Evolutionary conservation across 2,329 filamentous ascomycete genomes (phyloP), one percentile per base, ranked within the genome.

Genomic region (Rhynchosporium secalis): DNA sequence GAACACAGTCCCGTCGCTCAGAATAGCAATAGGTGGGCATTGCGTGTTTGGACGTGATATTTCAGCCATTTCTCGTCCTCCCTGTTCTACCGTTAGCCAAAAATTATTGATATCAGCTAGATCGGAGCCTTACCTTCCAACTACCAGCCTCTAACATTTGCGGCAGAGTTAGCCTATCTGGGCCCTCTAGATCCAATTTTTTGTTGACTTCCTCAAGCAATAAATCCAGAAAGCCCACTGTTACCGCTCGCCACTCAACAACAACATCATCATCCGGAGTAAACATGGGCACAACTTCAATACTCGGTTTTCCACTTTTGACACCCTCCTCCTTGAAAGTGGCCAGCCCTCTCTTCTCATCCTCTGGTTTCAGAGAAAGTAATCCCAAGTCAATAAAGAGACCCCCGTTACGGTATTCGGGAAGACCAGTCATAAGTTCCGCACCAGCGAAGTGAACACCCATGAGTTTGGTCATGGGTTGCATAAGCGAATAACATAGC

Each of bases 1-100:
- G 75, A 99, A 98, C 68, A 99, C 91, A 29, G 95, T 98, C 65
- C 95, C 95, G 75, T 99, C 95, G 68, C 92, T 96, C 69, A 96
- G 84, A 71, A 98, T 97, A 78, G 97, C 87, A 73, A 99, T 98
- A 4, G 95, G 95, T 38, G 94, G 92, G 75, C 96, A 71, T 65
- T 73, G 70, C 10, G 95, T 98, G 72, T 97, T 98, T 28, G 95
- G 95, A 69, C 95, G 84, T 70, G 92, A 94, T 67, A 97, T 92
- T 78, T 97, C 94, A 66, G 95, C 95, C 74, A 98, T 90, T 78
- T 98, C 95, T 73, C 95, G 88, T 63, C 95, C 95, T 71, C 94
- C 94, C 93, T 85, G 62, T 65, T 72, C 72, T 73, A 33, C 58
- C 40, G 45, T 68, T 62, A 61, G 59, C 62, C 52, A 66, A 55